Base-by-base conservation (phyloP, 371 early-diverging fungal genomes). In the Chytridium lagenaria region DNA sequence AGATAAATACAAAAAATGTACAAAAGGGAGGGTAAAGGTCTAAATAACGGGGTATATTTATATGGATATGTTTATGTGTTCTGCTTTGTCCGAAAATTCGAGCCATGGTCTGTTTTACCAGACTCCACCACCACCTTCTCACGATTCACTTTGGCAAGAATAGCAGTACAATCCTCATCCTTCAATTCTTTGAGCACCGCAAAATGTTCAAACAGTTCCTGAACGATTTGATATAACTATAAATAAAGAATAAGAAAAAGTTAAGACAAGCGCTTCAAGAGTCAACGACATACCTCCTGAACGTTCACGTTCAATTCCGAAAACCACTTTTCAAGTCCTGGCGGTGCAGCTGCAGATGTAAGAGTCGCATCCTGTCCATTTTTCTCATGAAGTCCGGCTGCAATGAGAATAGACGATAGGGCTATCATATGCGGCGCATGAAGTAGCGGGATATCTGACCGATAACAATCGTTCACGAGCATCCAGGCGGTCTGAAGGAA, bases 401-500 rank as follows among this genome's bases (percentile, higher is more conserved):
- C 64, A 16, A 74, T 2, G 38, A 44, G 67, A 2, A 78, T 19
- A 44, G 93, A 89, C 0, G 93, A 91, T 0, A 94, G 72, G 0
- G 95, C 93, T 66, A 95, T 92, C 76, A 93, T 86, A 68, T 94
- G 91, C 23, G 95, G 97, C 10, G 97, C 92, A 77, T 95, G 92
- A 52, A 93, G 78, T 28, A 96, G 80, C 31, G 88, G 86, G 1
- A 93, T 82, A 75, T 94, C 93, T 1, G 93, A 92, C 59, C 89
- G 79, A 75, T 89, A 94, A 28, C 89, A 88, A 77, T 96, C 95
- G 75, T 96, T 96, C 44, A 94, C 84, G 26, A 95, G 87, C 71
- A 88, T 92, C 94, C 91, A 89, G 52, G 44, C 83, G 63, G 28
- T 77, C 67, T 75, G 75, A 12, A 80, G 63, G 31, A 78, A 74